Evolutionary conservation across 2,329 filamentous ascomycete species (phyloP).

Genomic region (Coniella lustricola): DNA sequence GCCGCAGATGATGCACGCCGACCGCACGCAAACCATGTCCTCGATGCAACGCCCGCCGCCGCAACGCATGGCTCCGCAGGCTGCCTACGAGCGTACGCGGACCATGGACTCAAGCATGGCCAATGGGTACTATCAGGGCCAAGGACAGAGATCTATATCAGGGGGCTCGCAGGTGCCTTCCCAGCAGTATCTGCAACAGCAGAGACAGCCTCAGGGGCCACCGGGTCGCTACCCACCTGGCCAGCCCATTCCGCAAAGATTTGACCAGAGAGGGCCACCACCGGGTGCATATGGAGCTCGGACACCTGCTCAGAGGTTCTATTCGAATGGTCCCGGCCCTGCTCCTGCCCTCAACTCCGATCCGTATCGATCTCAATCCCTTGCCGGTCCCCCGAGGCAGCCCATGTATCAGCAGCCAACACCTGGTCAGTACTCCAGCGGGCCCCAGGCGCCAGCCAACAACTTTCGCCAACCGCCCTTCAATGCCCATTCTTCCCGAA

Average conservation of each 20-base stretch:
- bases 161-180: slow-evolving; percentile 39
- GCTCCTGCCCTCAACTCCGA: slow-evolving; percentile 74
- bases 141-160: slow-evolving; percentile 47
- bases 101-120: slow-evolving; percentile 39
- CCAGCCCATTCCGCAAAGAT: slow-evolving; percentile 40
- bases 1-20: slow-evolving; percentile 45
- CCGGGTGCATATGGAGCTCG: slow-evolving; percentile 36
- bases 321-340: slow-evolving; percentile 51
- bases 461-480: slow-evolving; percentile 75
- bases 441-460: slow-evolving; percentile 54
- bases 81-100: slow-evolving; percentile 32
- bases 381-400: slow-evolving; percentile 69
- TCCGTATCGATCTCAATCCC: slow-evolving; percentile 84
- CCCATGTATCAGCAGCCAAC: slow-evolving; percentile 59
- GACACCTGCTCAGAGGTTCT: slow-evolving; percentile 50
- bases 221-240: slow-evolving; percentile 44
- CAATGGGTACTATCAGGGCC: slow-evolving; percentile 46
- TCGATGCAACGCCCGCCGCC: slow-evolving; percentile 62
- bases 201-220: slow-evolving; percentile 33
- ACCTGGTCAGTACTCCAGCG: slow-evolving; percentile 44
- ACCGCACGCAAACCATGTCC: slow-evolving; percentile 74
- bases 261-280: slow-evolving; percentile 53
- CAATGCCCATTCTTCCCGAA: slow-evolving; percentile 58
- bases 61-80: slow-evolving; percentile 40
- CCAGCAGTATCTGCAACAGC: slow-evolving; percentile 42